Evolutionary conservation across 2,329 filamentous ascomycete species (phyloP).

Genomic region (Aspergillus caelatus): DNA sequence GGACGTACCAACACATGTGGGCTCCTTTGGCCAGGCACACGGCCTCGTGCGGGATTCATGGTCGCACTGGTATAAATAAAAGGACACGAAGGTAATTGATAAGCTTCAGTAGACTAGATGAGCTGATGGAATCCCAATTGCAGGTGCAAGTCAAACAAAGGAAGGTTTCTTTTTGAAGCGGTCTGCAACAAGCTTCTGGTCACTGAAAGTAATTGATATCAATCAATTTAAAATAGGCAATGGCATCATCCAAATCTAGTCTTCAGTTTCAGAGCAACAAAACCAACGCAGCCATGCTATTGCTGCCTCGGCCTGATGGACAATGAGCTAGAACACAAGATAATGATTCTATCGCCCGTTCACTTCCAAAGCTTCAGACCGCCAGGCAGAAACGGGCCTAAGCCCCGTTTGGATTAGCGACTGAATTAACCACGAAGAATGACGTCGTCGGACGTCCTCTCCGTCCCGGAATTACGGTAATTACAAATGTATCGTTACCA

Average conservation of each 20-base stretch:
- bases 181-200: neutral
- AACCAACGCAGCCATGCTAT: neutral
- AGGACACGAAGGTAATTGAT: neutral
- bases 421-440: neutral
- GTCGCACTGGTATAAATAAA: neutral
- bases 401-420: conserved; percentile 1
- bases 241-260: neutral
- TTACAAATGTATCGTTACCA: neutral
- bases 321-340: neutral
- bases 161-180: neutral
- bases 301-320: neutral
- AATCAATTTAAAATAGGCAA: neutral
- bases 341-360: conserved; percentile 2
- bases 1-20: conserved; percentile 47
- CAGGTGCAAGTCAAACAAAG: neutral
- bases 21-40: conserved; percentile 43
- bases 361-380: conserved; percentile 4
- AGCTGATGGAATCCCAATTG: neutral
- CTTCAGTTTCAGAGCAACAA: neutral
- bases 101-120: neutral
- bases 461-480: conserved; percentile 6
- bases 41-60: conserved; percentile 35
- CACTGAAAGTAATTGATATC: neutral
- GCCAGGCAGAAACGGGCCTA: conserved; percentile 5
- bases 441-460: neutral